Conservation (phyloP, 306 rosid species). For the Fragaria ananassa region DNA sequence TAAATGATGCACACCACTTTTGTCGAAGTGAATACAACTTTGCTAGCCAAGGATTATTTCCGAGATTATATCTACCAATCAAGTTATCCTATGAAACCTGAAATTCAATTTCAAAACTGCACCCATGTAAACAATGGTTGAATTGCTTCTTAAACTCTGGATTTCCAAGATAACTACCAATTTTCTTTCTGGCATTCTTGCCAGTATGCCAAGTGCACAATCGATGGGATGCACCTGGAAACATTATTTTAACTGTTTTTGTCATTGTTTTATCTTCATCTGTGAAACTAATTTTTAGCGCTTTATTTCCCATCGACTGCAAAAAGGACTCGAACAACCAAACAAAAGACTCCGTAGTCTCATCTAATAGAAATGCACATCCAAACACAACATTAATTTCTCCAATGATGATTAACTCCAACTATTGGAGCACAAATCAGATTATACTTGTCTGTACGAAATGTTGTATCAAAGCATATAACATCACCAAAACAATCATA, state of each 20-base stretch:
- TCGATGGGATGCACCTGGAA: neutral
- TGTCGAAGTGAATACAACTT: neutral
- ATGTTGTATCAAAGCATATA: neutral
- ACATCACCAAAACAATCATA: neutral
- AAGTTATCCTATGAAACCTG: neutral
- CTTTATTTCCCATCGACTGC: neutral
- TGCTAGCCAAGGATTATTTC: neutral
- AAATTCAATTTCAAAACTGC: neutral
- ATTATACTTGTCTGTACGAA: neutral
- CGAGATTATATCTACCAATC: neutral
- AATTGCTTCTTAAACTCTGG: neutral
- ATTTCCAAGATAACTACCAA: neutral
- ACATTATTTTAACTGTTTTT: neutral
- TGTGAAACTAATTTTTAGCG: neutral
- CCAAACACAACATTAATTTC: neutral
- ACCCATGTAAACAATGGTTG: neutral
- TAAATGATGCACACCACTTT: neutral
- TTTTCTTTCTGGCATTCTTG: neutral
- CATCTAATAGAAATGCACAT: neutral
- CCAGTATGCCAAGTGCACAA: neutral
- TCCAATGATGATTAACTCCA: neutral
- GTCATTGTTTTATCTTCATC: neutral
- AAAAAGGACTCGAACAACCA: neutral
- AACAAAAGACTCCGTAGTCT: neutral
- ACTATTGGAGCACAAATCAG: neutral